Evolutionary conservation across 2,329 filamentous ascomycete species (phyloP), one percentile per base, ranked within the genome.

Genomic region (Trichoderma guizhouense): DNA sequence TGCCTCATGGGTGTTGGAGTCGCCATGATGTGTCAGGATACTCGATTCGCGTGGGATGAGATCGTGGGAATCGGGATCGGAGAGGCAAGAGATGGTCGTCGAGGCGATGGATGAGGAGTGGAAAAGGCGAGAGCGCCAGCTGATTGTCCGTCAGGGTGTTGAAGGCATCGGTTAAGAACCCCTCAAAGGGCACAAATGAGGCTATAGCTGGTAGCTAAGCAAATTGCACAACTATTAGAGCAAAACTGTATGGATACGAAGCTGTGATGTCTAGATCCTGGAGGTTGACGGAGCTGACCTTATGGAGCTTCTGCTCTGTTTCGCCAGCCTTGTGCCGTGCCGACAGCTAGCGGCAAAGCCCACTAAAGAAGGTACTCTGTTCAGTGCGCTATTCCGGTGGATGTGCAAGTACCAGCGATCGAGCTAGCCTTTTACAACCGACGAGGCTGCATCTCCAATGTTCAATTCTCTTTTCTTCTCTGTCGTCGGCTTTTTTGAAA

Each of bases 1-100:
- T 84, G 83, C 79, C 86, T 87, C 79, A 84, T 85, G 11, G 85
- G 80, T 8, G 85, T 87, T 11, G 86, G 85, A 0, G 86, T 87
- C 32, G 85, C 81, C 86, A 87, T 87, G 65, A 53, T 72, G 39
- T 18, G 15, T 36, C 15, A 11, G 2, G 8, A n/a, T 36, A 3
- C 3, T 12, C 15, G 12, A 26, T 32, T 43, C 47, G 51, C 21
- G 21, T 28, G 36, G 7, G 39, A 14, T 21, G 28, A 32, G 73
- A 72, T 62, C 66, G 71, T 72, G n/a, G 24, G 34, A 53, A 65
- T 72, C 64, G 66, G 51, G 14, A 24, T 67, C 5, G 55, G 21
- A 32, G 24, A 51, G 15, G 24, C 28, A 21, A 15, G 9, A 39
- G 21, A 21, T n/a, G 36, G 51, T 21, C 9, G 43, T 21, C n/a